Conservation (phyloP, 495 filamentous ascomycete species). For the Emericellopsis terricola region DNA sequence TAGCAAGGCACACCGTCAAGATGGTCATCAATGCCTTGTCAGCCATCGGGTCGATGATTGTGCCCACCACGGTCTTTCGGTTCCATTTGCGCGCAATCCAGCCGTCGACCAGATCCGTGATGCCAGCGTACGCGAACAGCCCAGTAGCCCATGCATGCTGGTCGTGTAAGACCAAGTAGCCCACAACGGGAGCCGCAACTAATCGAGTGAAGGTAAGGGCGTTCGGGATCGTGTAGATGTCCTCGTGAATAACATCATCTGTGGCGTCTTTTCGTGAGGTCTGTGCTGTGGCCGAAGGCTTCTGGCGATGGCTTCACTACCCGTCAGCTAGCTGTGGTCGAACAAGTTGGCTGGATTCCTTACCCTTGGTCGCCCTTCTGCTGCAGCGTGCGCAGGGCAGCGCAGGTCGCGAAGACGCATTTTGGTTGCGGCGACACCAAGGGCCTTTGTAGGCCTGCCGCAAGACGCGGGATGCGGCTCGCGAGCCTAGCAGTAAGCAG, state of each 20-base stretch:
- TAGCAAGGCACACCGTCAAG: slow-evolving; percentile 62
- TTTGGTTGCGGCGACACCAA: not conserved
- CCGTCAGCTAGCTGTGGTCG: no score
- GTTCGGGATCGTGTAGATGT: slow-evolving; percentile 93
- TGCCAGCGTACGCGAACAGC: slow-evolving; percentile 77
- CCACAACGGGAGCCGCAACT: slow-evolving; percentile 65
- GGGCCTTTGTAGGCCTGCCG: not conserved
- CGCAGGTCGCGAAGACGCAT: not conserved
- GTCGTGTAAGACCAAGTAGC: slow-evolving; percentile 76
- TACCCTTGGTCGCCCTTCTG: not conserved
- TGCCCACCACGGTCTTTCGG: slow-evolving; percentile 86
- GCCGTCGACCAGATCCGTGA: slow-evolving; percentile 83
- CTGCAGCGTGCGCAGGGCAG: not conserved
- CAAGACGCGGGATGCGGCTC: not conserved
- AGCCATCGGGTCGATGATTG: slow-evolving; percentile 89
- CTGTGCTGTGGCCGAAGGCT: not conserved
- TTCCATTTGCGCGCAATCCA: slow-evolving; percentile 80
- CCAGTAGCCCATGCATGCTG: slow-evolving; percentile 59
- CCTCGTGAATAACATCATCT: slow-evolving; percentile 38
- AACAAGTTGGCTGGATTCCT: no score
- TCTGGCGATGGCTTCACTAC: not conserved
- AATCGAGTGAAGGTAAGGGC: slow-evolving; percentile 77
- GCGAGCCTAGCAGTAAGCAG: not conserved
- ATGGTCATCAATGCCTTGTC: slow-evolving; percentile 94
- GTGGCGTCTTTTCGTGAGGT: not conserved